Evolutionary conservation across 169 alveolate genomes (phyloP), one percentile per base, ranked within the genome.

Genomic region (Plasmodium inui): DNA sequence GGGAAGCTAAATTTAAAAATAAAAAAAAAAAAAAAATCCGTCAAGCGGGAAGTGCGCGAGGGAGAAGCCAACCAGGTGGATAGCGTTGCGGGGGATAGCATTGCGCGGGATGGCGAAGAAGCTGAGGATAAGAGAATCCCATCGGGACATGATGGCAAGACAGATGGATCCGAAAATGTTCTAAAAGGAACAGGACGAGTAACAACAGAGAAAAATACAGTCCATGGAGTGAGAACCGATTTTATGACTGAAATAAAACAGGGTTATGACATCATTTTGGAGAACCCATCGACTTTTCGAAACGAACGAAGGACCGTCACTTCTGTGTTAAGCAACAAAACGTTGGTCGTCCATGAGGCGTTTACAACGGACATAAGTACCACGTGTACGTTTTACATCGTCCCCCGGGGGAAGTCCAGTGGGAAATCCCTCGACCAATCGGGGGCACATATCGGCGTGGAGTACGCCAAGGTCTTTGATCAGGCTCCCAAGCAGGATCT

Each of bases 201-300:
- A 91, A 96, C 95, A 9, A 92, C 97, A 14, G 91, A 95, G n/a
- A 95, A 95, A 39, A 96, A 93, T 78, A 96, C 97, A 2, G 85
- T 96, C 19, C 97, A 95, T 80, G 97, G 97, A 92, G 92, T 96
- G 74, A 97, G 93, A 44, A 96, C 97, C 12, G 94, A 92, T 41
- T 96, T 96, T 89, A 78, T 90, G 50, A 96, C 92, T 6, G 97
- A 96, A 74, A 57, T 95, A 4, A 83, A 88, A 67, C 86, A 84
- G 17, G 96, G 96, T 1, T 96, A 96, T 82, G 83, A 80, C 41
- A 85, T 96, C 7, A 91, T 92, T 44, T 76, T 96, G 37, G 93
- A 92, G 22, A 95, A 96, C 72, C 97, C 97, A 0, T 46, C 86
- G 19, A 89, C 97, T 22, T 85, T 95, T 10, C 95, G 83, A 19